Conservation (phyloP, 257 asterid genomes). For the Euphrasia confusa region DNA sequence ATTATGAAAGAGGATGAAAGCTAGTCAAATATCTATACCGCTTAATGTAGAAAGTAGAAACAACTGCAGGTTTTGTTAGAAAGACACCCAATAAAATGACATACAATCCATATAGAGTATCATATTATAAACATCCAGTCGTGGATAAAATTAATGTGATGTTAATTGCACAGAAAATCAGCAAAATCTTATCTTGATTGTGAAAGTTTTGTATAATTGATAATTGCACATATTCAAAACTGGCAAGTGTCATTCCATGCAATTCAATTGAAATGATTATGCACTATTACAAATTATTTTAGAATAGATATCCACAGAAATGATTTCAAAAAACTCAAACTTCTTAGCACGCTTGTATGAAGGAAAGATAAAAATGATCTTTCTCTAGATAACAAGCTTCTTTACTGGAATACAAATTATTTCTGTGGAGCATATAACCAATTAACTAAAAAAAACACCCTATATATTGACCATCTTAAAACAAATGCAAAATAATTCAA, state of each 20-base stretch:
- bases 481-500: not conserved
- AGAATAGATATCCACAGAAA: not conserved
- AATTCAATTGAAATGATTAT: not conserved
- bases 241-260: slow-evolving; percentile 12
- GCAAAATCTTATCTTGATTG: not conserved
- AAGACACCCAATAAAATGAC: not conserved
- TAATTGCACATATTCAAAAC: slow-evolving; percentile 13
- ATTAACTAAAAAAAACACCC: not conserved
- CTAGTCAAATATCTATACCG: slow-evolving; percentile 12
- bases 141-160: not conserved
- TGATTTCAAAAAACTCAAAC: not conserved
- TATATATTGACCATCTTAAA: not conserved
- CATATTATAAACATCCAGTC: slow-evolving; percentile 7
- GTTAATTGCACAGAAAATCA: slow-evolving; percentile 3
- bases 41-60: slow-evolving; percentile 14
- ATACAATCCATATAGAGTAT: slow-evolving; percentile 15
- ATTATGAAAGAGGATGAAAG: slow-evolving; percentile 5
- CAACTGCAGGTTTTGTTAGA: slow-evolving; percentile 1
- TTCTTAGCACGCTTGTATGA: not conserved
- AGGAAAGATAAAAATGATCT: not conserved
- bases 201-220: not conserved
- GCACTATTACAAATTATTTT: not conserved
- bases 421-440: not conserved
- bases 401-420: slow-evolving; percentile 2
- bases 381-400: not conserved